phyloP scores from a whole-genome alignment of 2,329 filamentous ascomycete genomes.

The Fusarium mundagurra region DNA sequence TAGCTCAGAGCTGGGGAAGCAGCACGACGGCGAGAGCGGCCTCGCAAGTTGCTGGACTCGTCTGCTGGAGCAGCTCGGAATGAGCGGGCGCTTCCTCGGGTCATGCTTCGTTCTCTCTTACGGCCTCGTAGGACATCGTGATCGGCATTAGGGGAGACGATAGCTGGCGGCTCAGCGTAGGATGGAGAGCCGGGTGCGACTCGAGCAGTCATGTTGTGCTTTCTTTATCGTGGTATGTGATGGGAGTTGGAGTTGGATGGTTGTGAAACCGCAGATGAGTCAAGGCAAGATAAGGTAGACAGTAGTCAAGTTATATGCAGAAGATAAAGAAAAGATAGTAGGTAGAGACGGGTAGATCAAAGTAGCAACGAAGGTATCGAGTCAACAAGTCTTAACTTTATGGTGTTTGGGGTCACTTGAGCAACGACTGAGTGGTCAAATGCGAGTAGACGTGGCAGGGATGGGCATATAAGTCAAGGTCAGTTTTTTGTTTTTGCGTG shows the following conservation, averaged over 20 bases:
- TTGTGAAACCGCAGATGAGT: slow-evolving; percentile 10
- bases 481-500: slow-evolving; percentile 9
- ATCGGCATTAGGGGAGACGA: slow-evolving; percentile 38
- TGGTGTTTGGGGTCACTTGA: slow-evolving; percentile 24
- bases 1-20: slow-evolving; percentile 48
- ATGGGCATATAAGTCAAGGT: slow-evolving; percentile 16
- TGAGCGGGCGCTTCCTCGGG: slow-evolving; percentile 45
- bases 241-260: neutral
- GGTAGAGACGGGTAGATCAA: neutral
- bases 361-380: neutral
- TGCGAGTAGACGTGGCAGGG: slow-evolving; percentile 32
- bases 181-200: slow-evolving; percentile 33
- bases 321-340: neutral
- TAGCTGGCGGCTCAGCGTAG: slow-evolving; percentile 38
- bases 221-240: slow-evolving; percentile 3
- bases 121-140: slow-evolving; percentile 50
- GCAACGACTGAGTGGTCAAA: slow-evolving; percentile 19
- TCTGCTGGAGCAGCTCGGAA: slow-evolving; percentile 47
- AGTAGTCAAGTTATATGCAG: neutral
- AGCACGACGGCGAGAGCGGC: slow-evolving; percentile 53
- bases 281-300: slow-evolving; percentile 1
- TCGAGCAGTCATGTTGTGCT: slow-evolving; percentile 40
- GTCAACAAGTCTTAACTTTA: neutral
- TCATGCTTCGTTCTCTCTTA: slow-evolving; percentile 53
- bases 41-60: slow-evolving; percentile 55